A percentile compares a stretch with the other conserved stretches of the same genome.
These are phyloP conservation scores for Penicillium pulvis DNA, from an alignment of 495 filamentous ascomycete species.

Conservation along the genomic window DNA sequence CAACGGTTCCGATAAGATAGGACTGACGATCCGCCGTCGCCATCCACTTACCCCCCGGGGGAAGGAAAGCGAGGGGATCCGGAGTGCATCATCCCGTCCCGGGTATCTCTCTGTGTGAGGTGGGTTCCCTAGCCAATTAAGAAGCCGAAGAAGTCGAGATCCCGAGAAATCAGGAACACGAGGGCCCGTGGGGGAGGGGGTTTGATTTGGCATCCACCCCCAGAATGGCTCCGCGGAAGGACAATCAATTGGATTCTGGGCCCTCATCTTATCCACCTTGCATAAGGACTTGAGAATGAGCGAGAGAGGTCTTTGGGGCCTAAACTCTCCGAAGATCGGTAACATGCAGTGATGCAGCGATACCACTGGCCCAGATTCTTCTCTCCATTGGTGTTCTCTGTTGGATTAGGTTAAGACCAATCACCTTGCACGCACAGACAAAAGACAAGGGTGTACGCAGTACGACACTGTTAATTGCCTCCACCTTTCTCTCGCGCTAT, in stretches of 20 bases:
- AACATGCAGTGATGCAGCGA: constrained; percentile 21
- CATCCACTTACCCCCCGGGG: constrained; percentile 7
- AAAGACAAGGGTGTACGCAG: background rate
- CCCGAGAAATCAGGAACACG: background rate
- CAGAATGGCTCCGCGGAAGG: background rate
- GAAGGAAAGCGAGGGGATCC: background rate
- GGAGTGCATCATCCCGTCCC: background rate
- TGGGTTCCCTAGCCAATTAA: background rate
- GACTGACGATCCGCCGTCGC: constrained; percentile 3
- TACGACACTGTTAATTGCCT: background rate
- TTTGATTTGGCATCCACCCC: constrained; percentile 1
- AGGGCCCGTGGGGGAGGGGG: background rate
- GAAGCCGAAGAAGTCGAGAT: background rate
- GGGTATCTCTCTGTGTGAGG: background rate
- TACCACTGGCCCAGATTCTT: constrained; percentile 15
- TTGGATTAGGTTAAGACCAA: constrained; percentile 19
- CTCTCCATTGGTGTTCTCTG: background rate
- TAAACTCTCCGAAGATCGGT: constrained; percentile 12
- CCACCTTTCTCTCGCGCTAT: too few relatives aligned
- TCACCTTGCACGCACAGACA: constrained; percentile 12
- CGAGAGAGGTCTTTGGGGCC: background rate
- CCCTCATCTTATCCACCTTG: too few relatives aligned
- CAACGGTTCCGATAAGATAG: background rate
- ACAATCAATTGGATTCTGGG: too few relatives aligned
- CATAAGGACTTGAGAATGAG: too few relatives aligned